Evolutionary conservation across 331 rosid genomes (phyloP), one percentile per base, ranked within the genome.

Genomic region (Pyrus hybrid): DNA sequence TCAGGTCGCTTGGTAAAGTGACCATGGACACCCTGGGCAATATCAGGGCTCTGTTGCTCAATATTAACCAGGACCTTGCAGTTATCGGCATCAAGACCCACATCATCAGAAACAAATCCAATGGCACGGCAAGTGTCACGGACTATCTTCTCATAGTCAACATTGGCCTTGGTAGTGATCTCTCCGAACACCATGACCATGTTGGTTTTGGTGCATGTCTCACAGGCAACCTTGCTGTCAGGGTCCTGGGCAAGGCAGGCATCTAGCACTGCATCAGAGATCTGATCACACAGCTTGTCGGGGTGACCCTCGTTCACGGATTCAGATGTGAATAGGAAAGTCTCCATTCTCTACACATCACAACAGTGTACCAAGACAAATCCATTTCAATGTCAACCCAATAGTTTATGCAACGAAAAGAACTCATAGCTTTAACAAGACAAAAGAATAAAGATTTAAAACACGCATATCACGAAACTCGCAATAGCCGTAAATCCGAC

Each of bases 291-390:
- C 69, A 93, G 88, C 93, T 93, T 93, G 93, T 93, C 98, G 0
- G 98, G 98, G 88, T 93, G 98, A 73, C 98, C 98, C 92, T 93
- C 98, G 60, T 93, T 93, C 22, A 93, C 98, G 3, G 98, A 93
- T 74, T 93, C 98, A 16, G 98, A 93, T n/a, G 98, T 93, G 77
- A 73, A 93, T 67, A 93, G 92, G 77, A 91, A 93, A 83, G 97
- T 89, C 81, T 93, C 94, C 98, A 93, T 93, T 84, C 51, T 86
- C 70, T 74, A 45, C 62, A 37, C 13, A 37, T 37, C 45, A 37
- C 45, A 37, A 37, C 45, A 63, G 9, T 0, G 8, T 0, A 28
- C 21, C 58, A 13, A 61, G 69, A 13, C 45, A 62, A 49, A 21
- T 75, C 26, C 73, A 76, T 32, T 63, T 56, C 73, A 23, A 29